phyloP scores from a whole-genome alignment of 1,139 yeast genomes.

The Pichia cactophila region DNA sequence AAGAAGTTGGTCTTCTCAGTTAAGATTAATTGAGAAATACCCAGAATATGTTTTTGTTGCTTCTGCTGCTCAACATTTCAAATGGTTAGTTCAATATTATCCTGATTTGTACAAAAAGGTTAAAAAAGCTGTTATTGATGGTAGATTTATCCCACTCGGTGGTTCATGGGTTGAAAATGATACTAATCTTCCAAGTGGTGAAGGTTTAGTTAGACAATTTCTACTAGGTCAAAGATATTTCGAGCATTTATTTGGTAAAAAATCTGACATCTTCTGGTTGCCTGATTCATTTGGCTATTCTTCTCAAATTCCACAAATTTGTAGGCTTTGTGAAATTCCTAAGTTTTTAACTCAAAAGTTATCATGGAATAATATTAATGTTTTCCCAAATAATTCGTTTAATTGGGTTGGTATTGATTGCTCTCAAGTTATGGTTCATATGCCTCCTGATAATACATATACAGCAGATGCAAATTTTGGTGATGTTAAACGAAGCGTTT shows the following conservation, averaged over 20 bases:
- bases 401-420: constrained; percentile 96
- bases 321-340: constrained; percentile 75
- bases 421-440: constrained; percentile 85
- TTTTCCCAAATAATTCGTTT: constrained; percentile 82
- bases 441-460: constrained; percentile 97
- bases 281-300: constrained; percentile 98
- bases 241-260: constrained; percentile 66
- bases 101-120: constrained; percentile 67
- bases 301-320: constrained; percentile 89
- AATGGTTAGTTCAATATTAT: constrained; percentile 81
- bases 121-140: constrained; percentile 58
- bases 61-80: constrained; percentile 91
- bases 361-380: constrained; percentile 92
- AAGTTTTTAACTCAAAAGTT: constrained; percentile 87
- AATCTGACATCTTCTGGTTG: constrained; percentile 78
- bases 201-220: constrained; percentile 81
- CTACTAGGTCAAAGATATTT: constrained; percentile 84
- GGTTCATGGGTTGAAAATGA: constrained; percentile 98
- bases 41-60: constrained; percentile 95
- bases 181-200: constrained; percentile 90
- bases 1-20: constrained; percentile 92
- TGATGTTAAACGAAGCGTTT: constrained; percentile 73
- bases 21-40: constrained; percentile 73
- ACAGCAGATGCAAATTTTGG: constrained; percentile 92
- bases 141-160: constrained; percentile 83